These are phyloP conservation scores for Aspergillus spinulosporus DNA, from an alignment of 2,329 filamentous ascomycete genomes.

Conservation along the genomic window DNA sequence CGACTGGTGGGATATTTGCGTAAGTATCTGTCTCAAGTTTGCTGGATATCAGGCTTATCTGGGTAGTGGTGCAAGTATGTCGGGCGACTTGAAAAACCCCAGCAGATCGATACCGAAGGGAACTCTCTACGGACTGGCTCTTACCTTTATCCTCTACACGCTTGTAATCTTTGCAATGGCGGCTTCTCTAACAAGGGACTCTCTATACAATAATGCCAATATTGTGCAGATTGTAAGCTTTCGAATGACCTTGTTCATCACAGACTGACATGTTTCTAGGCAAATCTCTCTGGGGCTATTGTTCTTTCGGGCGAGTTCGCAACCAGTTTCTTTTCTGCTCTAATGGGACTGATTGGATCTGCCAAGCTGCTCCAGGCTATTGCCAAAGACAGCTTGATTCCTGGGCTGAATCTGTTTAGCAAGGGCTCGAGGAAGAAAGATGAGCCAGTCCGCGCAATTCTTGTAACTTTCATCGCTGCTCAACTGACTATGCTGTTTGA, in stretches of 20 bases:
- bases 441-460: conserved; percentile 73
- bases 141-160: conserved; percentile 75
- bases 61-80: conserved; percentile 77
- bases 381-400: conserved; percentile 74
- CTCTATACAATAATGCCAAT: conserved; percentile 73
- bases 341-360: conserved; percentile 85
- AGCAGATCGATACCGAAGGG: conserved; percentile 82
- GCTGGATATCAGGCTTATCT: conserved; percentile 56
- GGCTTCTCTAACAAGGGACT: conserved; percentile 70
- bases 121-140: conserved; percentile 73
- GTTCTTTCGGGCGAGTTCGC: conserved; percentile 81
- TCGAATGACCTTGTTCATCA: not conserved
- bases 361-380: conserved; percentile 83
- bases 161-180: conserved; percentile 78
- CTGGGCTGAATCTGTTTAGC: conserved; percentile 71
- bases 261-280: conserved; percentile 41
- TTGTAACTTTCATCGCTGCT: conserved; percentile 72
- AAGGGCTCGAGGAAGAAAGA: conserved; percentile 71
- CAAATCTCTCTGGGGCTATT: conserved; percentile 71
- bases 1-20: conserved; percentile 62
- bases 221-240: conserved; percentile 67
- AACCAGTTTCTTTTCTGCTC: conserved; percentile 77
- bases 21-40: conserved; percentile 32
- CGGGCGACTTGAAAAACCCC: conserved; percentile 77
- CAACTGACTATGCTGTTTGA: conserved; percentile 80